These are phyloP conservation scores for Datura wrightii DNA, from an alignment of 257 asterid genomes.

Conservation along the genomic window DNA sequence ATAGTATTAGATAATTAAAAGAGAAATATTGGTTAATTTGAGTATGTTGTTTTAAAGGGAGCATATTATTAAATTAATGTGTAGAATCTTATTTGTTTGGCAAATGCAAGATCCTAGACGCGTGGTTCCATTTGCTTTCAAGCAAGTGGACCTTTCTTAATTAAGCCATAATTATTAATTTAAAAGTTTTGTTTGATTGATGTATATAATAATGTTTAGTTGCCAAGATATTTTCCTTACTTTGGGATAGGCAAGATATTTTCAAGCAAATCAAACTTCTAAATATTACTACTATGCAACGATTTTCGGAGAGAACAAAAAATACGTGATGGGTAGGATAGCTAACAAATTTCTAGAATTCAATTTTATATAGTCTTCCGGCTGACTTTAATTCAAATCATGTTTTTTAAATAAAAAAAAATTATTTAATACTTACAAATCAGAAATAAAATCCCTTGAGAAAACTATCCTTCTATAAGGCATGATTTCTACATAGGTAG, in stretches of 20 bases:
- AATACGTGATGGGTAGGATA: background rate
- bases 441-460: no score
- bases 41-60: background rate
- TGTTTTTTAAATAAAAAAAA: no score
- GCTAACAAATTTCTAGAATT: background rate
- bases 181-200: constrained; percentile 13
- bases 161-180: background rate
- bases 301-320: background rate
- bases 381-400: no score
- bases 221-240: constrained; percentile 34
- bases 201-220: constrained; percentile 28
- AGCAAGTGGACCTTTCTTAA: constrained; percentile 22
- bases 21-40: background rate
- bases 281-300: background rate
- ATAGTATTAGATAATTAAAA: background rate
- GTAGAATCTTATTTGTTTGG: background rate
- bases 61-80: background rate
- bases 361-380: background rate
- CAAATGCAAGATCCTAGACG: constrained; percentile 33
- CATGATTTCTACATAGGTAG: no score
- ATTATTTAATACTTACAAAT: no score
- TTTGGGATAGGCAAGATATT: constrained; percentile 27
- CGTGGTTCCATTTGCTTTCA: constrained; percentile 29
- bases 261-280: background rate
- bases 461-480: no score